phyloP scores from a whole-genome alignment of 768 basidiomycete genomes.

The Rhodosporidiobolus sp. region DNA sequence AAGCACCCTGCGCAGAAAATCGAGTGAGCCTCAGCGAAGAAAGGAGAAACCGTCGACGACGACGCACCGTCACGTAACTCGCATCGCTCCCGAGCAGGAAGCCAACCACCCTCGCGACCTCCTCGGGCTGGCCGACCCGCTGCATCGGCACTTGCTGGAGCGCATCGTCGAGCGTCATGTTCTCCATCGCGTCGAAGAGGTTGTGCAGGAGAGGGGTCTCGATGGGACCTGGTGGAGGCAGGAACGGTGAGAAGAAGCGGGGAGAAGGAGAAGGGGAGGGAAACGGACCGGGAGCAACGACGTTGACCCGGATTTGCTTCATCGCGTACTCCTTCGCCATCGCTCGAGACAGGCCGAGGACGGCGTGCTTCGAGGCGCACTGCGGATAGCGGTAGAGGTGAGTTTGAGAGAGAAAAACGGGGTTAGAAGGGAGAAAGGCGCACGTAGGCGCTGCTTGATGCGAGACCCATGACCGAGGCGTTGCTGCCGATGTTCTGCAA shows the following conservation, averaged over 20 bases:
- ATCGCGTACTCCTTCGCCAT: conserved; percentile 29
- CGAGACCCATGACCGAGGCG: conserved; percentile 17
- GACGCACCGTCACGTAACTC: conserved; percentile 34
- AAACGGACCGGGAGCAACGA: conserved; percentile 29
- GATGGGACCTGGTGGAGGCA: conserved; percentile 19
- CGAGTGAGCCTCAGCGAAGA: too few species aligned
- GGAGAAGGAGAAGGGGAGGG: neutral
- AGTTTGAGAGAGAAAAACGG: neutral
- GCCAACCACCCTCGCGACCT: conserved; percentile 30
- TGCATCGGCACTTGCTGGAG: conserved; percentile 20
- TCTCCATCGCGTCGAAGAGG: conserved; percentile 9
- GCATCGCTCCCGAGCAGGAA: conserved; percentile 28
- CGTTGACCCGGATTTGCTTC: conserved; percentile 21
- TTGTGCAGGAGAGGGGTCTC: conserved; percentile 26
- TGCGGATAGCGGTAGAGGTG: neutral
- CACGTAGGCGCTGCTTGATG: conserved; percentile 20
- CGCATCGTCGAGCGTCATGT: neutral
- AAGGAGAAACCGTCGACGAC: neutral
- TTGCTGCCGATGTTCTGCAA: conserved; percentile 30
- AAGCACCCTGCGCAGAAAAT: conserved; percentile 12
- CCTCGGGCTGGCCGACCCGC: conserved; percentile 27
- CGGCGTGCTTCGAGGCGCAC: conserved; percentile 38
- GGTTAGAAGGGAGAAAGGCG: neutral
- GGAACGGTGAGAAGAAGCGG: neutral
- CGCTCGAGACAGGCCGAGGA: conserved; percentile 29